Evolutionary conservation across 164 flowering plant species (phyloP).

Genomic region (Buxus sempervirens): DNA sequence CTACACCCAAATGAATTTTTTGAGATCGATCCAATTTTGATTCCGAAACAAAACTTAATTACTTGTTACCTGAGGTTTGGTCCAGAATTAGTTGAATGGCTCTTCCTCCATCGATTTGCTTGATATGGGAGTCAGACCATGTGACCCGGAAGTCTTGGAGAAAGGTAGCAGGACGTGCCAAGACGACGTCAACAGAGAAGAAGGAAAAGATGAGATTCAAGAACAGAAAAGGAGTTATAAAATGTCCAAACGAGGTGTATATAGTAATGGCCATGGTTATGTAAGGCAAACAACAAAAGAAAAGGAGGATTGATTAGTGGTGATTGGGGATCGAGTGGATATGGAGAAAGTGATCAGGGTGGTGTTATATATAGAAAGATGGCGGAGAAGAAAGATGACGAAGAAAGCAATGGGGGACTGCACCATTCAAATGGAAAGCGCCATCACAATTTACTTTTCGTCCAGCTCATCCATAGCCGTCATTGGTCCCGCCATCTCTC

Average conservation of each 20-base stretch:
- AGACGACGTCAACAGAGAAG: conserved; percentile 9
- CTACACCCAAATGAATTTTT: not conserved
- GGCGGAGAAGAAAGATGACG: not conserved
- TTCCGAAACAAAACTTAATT: not conserved
- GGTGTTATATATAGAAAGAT: not conserved
- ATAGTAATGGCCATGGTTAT: conserved; percentile 8
- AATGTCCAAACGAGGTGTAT: not conserved
- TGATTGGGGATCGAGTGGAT: not conserved
- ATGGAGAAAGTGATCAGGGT: not conserved
- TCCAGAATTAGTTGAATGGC: conserved; percentile 48
- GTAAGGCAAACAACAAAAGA: not conserved
- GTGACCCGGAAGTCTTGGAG: conserved; percentile 42
- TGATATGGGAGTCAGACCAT: conserved; percentile 48
- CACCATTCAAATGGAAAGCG: conserved; percentile 21
- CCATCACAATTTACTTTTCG: conserved; percentile 21
- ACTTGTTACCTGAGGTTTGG: conserved; percentile 40
- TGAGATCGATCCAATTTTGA: not conserved
- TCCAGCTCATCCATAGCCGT: conserved; percentile 35
- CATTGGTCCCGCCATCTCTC: conserved; percentile 17
- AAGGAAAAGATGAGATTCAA: conserved; percentile 12
- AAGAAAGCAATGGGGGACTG: conserved; percentile 14
- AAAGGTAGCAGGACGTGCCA: conserved; percentile 42
- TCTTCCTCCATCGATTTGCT: conserved; percentile 39
- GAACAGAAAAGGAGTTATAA: conserved; percentile 1
- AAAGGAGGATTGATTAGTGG: no score